Conservation (phyloP, 768 basidiomycete species). For the Candolleomyces efflorescens region DNA sequence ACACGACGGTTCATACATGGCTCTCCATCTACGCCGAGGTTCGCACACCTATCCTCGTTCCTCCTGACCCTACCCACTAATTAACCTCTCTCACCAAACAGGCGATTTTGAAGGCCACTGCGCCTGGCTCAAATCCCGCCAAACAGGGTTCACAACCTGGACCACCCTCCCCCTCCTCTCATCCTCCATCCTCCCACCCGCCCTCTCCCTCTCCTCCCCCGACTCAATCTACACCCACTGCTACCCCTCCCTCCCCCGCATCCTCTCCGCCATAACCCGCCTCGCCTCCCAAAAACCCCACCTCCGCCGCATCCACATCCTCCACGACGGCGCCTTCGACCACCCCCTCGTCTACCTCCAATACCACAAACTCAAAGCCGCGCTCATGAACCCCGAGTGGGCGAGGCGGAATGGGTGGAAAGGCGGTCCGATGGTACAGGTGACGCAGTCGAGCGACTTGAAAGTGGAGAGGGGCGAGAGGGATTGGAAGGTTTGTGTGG, state of each 20-base stretch:
- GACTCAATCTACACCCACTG: constrained; percentile 41
- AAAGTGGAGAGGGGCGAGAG: constrained; percentile 33
- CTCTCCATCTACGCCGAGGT: constrained; percentile 45
- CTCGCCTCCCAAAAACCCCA: constrained; percentile 32
- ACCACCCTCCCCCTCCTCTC: constrained; percentile 37
- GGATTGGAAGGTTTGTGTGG: constrained; percentile 41
- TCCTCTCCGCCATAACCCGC: constrained; percentile 33
- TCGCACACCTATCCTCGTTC: too few relatives aligned
- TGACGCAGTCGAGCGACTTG: constrained; percentile 38
- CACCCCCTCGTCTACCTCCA: constrained; percentile 41
- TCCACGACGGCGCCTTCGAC: constrained; percentile 46
- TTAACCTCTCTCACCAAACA: constrained; percentile 8
- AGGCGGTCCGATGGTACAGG: constrained; percentile 35
- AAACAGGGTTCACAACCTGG: constrained; percentile 44
- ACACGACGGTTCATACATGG: constrained; percentile 37
- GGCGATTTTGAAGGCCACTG: constrained; percentile 44
- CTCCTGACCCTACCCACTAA: not conserved
- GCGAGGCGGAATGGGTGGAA: constrained; percentile 31
- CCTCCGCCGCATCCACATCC: constrained; percentile 35
- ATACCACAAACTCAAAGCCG: constrained; percentile 34
- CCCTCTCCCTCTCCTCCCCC: constrained; percentile 30
- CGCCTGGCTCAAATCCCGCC: constrained; percentile 25
- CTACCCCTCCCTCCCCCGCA: constrained; percentile 36
- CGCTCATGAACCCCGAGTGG: constrained; percentile 30
- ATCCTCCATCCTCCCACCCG: constrained; percentile 27